These are phyloP conservation scores for Puccinia sorghi DNA, from an alignment of 1,284 basidiomycete genomes.

Conservation along the genomic window DNA sequence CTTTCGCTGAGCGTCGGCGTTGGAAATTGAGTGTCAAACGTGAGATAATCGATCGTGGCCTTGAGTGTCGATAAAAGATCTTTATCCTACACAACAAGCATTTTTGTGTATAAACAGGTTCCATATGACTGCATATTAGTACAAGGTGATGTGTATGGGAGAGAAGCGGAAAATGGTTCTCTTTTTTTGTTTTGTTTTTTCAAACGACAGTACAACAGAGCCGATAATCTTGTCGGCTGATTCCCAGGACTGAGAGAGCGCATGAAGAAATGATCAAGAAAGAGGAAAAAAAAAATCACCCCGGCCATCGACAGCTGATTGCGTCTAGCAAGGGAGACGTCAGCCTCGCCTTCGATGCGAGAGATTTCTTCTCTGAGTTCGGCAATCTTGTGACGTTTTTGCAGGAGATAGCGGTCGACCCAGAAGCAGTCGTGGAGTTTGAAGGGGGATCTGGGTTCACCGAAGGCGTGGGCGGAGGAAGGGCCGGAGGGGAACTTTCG, in stretches of 20 bases:
- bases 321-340: conserved; percentile 43
- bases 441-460: conserved; percentile 22
- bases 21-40: conserved; percentile 25
- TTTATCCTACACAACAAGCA: conserved; percentile 32
- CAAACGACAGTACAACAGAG: background rate
- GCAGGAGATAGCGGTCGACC: conserved; percentile 46
- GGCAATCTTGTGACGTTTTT: conserved; percentile 19
- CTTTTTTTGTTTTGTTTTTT: background rate
- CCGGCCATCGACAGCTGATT: conserved; percentile 41
- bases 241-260: background rate
- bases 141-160: background rate
- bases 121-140: background rate
- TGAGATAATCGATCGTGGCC: conserved; percentile 44
- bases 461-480: conserved; percentile 1
- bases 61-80: conserved; percentile 44
- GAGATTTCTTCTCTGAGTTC: conserved; percentile 46
- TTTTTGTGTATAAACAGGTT: background rate
- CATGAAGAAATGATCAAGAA: background rate
- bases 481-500: conserved; percentile 1
- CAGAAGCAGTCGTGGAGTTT: conserved; percentile 30
- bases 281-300: conserved; percentile 12
- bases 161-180: background rate
- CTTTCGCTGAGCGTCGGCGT: background rate
- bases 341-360: conserved; percentile 49
- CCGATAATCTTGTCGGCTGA: background rate